Percentiles rank a stretch among this genome's conserved stretches.
Conservation (phyloP, 768 basidiomycete genomes). For the Calvatia gigantea region DNA sequence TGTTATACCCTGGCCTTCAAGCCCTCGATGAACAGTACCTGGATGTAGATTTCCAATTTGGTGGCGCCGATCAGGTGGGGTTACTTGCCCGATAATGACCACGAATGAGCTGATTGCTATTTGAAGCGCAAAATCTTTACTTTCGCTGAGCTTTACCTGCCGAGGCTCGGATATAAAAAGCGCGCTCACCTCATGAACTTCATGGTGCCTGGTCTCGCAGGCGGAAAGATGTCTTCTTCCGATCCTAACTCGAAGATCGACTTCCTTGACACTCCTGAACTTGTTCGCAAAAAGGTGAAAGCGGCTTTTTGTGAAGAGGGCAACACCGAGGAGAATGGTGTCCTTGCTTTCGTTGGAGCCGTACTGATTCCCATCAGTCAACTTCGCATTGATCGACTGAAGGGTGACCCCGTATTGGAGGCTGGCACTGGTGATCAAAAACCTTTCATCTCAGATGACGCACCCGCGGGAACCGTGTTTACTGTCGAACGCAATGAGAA, state of each 20-base stretch:
- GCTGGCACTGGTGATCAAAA: conserved; percentile 47
- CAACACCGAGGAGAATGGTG: conserved; percentile 81
- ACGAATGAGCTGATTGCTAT: background rate
- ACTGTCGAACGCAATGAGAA: conserved; percentile 75
- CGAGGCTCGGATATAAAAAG: conserved; percentile 87
- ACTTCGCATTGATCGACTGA: conserved; percentile 58
- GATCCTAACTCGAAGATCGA: conserved; percentile 99
- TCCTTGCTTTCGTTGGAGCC: conserved; percentile 79
- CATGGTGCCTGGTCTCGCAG: conserved; percentile 94
- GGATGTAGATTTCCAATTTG: conserved; percentile 95
- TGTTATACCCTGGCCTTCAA: conserved; percentile 95
- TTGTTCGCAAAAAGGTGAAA: conserved; percentile 86
- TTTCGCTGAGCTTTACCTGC: conserved; percentile 94
- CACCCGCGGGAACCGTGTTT: conserved; percentile 82
- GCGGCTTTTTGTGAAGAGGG: conserved; percentile 94
- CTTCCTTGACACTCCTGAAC: conserved; percentile 85
- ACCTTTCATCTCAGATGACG: conserved; percentile 63
- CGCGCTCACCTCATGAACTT: conserved; percentile 97
- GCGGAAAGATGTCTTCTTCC: conserved; percentile 98
- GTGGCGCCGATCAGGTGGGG: conserved; percentile 92
- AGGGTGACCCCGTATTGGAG: conserved; percentile 48
- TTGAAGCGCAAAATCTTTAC: conserved; percentile 94
- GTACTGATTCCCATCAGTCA: conserved; percentile 88
- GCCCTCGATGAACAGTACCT: conserved; percentile 98
- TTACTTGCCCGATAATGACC: background rate